These are phyloP conservation scores for Colletotrichum somersetense DNA, from an alignment of 2,329 filamentous ascomycete genomes.

Conservation along the genomic window DNA sequence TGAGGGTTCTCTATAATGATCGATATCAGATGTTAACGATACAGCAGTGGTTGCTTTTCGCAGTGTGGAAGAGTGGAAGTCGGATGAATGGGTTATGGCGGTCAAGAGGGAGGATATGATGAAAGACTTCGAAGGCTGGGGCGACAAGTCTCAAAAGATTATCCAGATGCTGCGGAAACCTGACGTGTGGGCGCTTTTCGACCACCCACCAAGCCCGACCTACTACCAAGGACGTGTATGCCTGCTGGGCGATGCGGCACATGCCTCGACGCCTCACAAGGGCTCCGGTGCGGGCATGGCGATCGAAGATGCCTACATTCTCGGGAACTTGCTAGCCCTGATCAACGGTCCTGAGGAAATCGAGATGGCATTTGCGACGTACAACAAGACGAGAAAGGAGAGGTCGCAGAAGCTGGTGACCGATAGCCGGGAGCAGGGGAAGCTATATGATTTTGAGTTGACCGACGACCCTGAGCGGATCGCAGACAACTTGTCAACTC, in stretches of 20 bases:
- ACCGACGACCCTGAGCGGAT: conserved; percentile 30
- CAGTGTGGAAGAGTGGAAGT: conserved; percentile 31
- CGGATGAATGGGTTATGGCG: conserved; percentile 30
- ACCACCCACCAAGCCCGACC: conserved; percentile 36
- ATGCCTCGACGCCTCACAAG: conserved; percentile 46
- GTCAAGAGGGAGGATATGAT: conserved; percentile 34
- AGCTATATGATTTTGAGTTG: conserved; percentile 37
- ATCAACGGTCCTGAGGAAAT: conserved; percentile 26
- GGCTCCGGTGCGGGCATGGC: conserved; percentile 45
- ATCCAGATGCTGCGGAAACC: conserved; percentile 36
- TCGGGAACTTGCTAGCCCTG: conserved; percentile 36
- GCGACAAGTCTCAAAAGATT: conserved; percentile 19
- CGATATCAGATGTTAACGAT: neutral
- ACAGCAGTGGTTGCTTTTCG: conserved; percentile 23
- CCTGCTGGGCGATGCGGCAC: conserved; percentile 46
- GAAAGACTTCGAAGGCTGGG: conserved; percentile 31
- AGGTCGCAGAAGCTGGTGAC: conserved; percentile 27
- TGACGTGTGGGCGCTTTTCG: conserved; percentile 39
- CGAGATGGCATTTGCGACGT: conserved; percentile 39
- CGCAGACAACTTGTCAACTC: conserved; percentile 17
- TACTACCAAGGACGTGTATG: conserved; percentile 43
- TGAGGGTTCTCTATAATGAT: too few species aligned
- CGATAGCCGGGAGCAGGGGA: conserved; percentile 31
- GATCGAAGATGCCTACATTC: conserved; percentile 46
- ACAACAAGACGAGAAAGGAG: conserved; percentile 31